Base-by-base conservation (phyloP, 148 eudicot genomes). In the Chenopodium quinoa region DNA sequence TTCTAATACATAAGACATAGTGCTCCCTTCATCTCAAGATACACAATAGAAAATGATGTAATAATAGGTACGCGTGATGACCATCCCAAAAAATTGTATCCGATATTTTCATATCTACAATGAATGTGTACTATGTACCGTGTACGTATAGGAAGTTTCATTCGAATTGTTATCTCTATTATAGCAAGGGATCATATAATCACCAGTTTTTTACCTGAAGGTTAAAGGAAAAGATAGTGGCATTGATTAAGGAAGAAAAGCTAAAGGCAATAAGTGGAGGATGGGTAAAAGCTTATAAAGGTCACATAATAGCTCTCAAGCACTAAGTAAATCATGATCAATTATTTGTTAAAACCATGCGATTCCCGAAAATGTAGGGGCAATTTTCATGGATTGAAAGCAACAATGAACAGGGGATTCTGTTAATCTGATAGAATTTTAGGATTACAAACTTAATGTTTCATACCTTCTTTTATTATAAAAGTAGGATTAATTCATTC, bases 231-330 rank as follows among this genome's bases (percentile, higher is more conserved):
- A 64, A 76, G 48, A 19, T 19, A 16, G 16, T 52, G 77, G 74
- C 74, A 73, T 54, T 73, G 82, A 83, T 83, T 31, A 62, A 74
- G 85, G 81, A 34, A 52, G 56, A 37, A 72, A 72, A 83, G 81
- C 47, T n/a, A 52, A 78, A 71, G 73, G 54, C 20, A 75, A 75
- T 62, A 56, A 72, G 66, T 34, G 20, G 47, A 74, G 8, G 47
- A 74, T 78, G 16, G 56, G 78, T 66, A 54, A 50, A 73, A 73
- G 82, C 14, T 46, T 70, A 56, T 37, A 70, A 70, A 76, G 60
- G 80, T 46, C 6, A n/a, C 66, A 76, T 29, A 34, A 16, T 32
- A 50, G 48, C 2, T 80, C 71, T 46, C 77, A 44, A 58, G 71
- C 63, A 73, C 70, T 50, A 32, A 9, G 58, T 23, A 65, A 68